Conservation (phyloP, 306 rosid species). For the Adenanthera pavonina region DNA sequence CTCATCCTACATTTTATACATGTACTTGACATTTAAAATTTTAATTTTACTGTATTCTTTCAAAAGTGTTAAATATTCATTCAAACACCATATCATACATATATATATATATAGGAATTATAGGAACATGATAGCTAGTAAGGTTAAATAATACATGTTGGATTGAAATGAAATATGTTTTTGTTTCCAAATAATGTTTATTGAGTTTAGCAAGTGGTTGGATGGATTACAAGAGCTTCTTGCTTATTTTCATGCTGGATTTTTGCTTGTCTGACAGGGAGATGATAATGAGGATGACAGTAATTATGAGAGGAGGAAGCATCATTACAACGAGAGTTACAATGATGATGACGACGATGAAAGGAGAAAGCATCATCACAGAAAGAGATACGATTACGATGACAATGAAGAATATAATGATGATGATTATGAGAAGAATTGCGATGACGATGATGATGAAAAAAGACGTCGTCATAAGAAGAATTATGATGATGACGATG, state of each 20-base stretch:
- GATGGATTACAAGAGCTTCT: neutral
- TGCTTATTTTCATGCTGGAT: neutral
- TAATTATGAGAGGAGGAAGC: neutral
- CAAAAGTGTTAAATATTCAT: too few species aligned
- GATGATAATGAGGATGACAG: neutral
- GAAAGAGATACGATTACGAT: neutral
- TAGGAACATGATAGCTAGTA: too few species aligned
- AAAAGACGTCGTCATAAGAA: too few species aligned
- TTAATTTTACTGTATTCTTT: too few species aligned
- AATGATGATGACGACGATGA: neutral
- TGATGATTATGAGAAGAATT: too few species aligned
- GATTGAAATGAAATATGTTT: neutral
- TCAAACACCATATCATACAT: too few species aligned
- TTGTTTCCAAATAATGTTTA: neutral
- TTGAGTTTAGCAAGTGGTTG: neutral
- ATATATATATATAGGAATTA: too few species aligned
- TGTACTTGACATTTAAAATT: too few species aligned
- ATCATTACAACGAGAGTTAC: neutral
- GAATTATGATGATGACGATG: neutral
- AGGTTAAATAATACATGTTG: neutral
- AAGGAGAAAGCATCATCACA: neutral
- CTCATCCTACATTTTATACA: too few species aligned
- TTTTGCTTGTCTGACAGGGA: neutral
- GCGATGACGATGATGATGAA: neutral
- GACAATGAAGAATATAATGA: neutral